Evolutionary conservation across 148 eudicot species (phyloP).

Genomic region (Diospyros kaki): DNA sequence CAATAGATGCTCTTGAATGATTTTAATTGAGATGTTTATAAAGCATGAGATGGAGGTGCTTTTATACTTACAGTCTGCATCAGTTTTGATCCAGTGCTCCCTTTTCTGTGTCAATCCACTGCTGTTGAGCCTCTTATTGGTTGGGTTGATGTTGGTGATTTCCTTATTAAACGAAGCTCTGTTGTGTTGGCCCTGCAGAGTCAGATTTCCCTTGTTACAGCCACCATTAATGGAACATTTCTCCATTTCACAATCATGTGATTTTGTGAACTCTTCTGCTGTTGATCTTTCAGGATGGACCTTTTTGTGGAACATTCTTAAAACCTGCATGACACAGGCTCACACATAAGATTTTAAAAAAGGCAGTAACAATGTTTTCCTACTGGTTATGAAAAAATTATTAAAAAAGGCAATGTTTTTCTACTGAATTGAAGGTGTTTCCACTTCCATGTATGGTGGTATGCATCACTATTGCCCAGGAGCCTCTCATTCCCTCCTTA

Average conservation of each 20-base stretch:
- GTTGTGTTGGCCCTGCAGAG: slow-evolving; percentile 13
- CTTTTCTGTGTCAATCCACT: slow-evolving; percentile 15
- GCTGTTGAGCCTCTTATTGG: slow-evolving; percentile 17
- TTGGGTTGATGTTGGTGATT: slow-evolving; percentile 14
- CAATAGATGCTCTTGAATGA: background rate
- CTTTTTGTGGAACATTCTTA: slow-evolving; percentile 40
- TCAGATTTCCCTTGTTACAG: slow-evolving; percentile 14
- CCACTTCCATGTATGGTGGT: background rate
- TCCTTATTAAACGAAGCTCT: slow-evolving; percentile 17
- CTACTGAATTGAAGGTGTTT: background rate
- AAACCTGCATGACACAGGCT: slow-evolving; percentile 18
- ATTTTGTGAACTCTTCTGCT: slow-evolving; percentile 21
- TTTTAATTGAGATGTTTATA: background rate
- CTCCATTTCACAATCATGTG: slow-evolving; percentile 15
- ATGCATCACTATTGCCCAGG: background rate
- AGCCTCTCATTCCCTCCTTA: background rate
- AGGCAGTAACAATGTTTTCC: too few relatives aligned
- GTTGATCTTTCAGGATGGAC: slow-evolving; percentile 43
- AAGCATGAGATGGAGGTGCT: background rate
- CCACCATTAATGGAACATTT: slow-evolving; percentile 11
- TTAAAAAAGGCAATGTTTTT: background rate
- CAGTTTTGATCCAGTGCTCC: slow-evolving; percentile 77
- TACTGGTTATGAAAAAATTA: too few relatives aligned
- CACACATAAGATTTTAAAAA: background rate
- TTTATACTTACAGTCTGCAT: slow-evolving; percentile 68